Evolutionary conservation across 106 monocot species (phyloP), one percentile per base, ranked within the genome.

Genomic region (Alisma plantagoaquatica): DNA sequence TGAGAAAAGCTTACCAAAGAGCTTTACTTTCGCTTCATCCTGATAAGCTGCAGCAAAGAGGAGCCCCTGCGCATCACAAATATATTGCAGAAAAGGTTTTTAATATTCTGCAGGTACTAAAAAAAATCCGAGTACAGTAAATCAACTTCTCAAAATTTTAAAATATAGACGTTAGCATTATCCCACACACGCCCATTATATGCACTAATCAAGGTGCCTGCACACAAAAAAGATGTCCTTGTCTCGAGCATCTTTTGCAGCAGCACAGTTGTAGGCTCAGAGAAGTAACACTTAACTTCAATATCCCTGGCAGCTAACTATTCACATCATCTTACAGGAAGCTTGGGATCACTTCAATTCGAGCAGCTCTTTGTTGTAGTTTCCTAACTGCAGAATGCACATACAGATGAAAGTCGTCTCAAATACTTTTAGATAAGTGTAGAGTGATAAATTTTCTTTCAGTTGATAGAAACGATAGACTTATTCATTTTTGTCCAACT

Each of bases 1-100:
- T 60, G 3, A 46, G 29, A 23, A 60, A 44, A 31, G 29, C 60
- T n/a, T 60, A 60, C 23, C 44, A 47, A 22, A 60, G 23, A 20
- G 60, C 60, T 4, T n/a, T 29, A 6, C n/a, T 60, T 18, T 60
- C 29, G 18, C 4, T 60, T 4, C 60, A 60, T 15, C 60, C 60
- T 8, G 60, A 60, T 33, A 60, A 60, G 46, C 23, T 60, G 38
- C 60, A 60, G 29, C 60, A 60, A 26, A 60, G 32, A 23, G 60
- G 60, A 19, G 60, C 60, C 7, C 27, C 17, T 5, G 10, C 11
- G 3, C 60, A 47, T 10, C 60, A 46, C 2, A 60, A 60, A 19
- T 60, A 60, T 31, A 28, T 60, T 33, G 44, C 46, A 1, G 60
- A 60, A 23, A 60, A 47, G 29, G 60, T 60, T 10, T 60, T 60